These are phyloP conservation scores for Corylus avellana DNA, from an alignment of 306 rosid species.

Conservation along the genomic window DNA sequence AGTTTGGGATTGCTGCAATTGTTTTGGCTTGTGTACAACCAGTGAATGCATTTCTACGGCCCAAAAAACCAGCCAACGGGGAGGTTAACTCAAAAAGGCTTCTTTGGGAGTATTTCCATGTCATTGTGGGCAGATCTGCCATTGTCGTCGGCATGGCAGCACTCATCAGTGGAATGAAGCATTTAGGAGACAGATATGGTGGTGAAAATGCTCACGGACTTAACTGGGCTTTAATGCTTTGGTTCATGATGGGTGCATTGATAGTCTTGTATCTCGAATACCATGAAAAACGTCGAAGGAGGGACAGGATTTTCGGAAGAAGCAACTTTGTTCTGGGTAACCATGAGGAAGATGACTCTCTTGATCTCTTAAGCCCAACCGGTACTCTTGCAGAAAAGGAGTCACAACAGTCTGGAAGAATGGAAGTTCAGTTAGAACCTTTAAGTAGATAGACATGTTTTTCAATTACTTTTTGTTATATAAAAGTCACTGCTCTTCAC, in stretches of 20 bases:
- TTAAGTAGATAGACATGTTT: constrained; percentile 53
- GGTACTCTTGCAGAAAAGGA: constrained; percentile 46
- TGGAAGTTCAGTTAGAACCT: constrained; percentile 96
- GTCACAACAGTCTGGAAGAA: constrained; percentile 47
- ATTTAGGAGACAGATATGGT: constrained; percentile 73
- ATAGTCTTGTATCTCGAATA: constrained; percentile 61
- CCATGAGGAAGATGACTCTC: constrained; percentile 73
- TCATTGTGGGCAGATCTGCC: constrained; percentile 70
- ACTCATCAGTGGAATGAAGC: constrained; percentile 85
- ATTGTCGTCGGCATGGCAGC: constrained; percentile 69
- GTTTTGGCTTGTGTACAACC: constrained; percentile 74
- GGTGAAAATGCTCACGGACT: constrained; percentile 72
- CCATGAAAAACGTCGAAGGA: constrained; percentile 43
- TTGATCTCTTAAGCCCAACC: constrained; percentile 67
- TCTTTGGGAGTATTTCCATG: constrained; percentile 79
- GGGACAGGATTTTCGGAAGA: constrained; percentile 51
- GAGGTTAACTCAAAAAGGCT: constrained; percentile 60
- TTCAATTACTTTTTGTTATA: constrained; percentile 7
- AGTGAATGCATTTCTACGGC: constrained; percentile 66
- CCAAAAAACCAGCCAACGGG: constrained; percentile 54
- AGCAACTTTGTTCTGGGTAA: constrained; percentile 92
- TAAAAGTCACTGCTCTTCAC: constrained; percentile 26
- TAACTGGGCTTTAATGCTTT: constrained; percentile 62
- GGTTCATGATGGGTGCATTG: constrained; percentile 65
- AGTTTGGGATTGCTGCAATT: constrained; percentile 65